Conservation (phyloP, 257 asterid genomes). For the Salvia rosmarinus region DNA sequence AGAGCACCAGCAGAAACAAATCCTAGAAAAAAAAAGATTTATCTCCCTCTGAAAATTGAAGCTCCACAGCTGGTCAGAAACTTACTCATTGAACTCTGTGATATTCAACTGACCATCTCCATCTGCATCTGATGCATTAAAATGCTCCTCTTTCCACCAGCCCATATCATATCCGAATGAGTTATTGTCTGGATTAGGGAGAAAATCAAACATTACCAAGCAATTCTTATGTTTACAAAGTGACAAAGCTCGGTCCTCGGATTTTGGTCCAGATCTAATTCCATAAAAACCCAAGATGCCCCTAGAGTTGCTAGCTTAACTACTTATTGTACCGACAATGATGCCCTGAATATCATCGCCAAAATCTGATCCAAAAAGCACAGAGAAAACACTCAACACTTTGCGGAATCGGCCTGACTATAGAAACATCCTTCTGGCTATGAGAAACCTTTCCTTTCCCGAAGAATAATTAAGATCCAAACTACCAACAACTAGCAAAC, state of each 20-base stretch:
- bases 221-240: background rate
- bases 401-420: constrained; percentile 9
- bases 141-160: constrained; percentile 99
- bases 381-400: constrained; percentile 15
- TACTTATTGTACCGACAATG: background rate
- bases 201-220: constrained; percentile 18
- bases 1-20: constrained; percentile 26
- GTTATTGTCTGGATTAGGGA: constrained; percentile 49
- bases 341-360: constrained; percentile 4
- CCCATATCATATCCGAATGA: constrained; percentile 83
- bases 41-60: constrained; percentile 18
- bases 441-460: background rate
- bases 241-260: background rate
- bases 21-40: constrained; percentile 15
- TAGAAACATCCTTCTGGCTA: background rate
- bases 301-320: background rate
- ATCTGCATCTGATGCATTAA: constrained; percentile 90
- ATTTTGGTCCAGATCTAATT: constrained; percentile 24
- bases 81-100: constrained; percentile 94
- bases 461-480: constrained; percentile 1
- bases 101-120: constrained; percentile 80
- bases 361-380: constrained; percentile 18
- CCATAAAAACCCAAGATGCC: background rate
- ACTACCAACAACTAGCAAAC: background rate
- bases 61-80: constrained; percentile 31